Evolutionary conservation across 345 rosid genomes (phyloP).

Genomic region (Physaria fendleri): DNA sequence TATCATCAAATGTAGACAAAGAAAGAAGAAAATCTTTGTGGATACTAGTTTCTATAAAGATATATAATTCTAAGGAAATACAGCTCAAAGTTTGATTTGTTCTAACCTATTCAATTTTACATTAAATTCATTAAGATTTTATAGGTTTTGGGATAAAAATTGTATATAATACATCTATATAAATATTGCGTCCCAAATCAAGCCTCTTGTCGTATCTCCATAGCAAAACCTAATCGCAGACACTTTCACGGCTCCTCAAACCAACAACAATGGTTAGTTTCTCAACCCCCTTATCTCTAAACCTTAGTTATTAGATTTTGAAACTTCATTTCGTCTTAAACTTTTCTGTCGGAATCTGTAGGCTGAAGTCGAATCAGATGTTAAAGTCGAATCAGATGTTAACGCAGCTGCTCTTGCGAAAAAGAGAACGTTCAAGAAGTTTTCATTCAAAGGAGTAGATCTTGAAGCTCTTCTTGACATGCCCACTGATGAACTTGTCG

Average conservation of each 20-base stretch:
- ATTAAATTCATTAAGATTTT: too few species aligned
- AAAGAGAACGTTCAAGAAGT: conserved; percentile 78
- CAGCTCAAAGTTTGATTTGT: too few species aligned
- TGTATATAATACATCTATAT: not conserved
- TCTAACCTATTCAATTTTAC: too few species aligned
- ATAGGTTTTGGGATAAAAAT: too few species aligned
- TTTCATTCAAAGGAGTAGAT: conserved; percentile 62
- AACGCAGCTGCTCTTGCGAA: conserved; percentile 35
- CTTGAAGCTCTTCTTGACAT: conserved; percentile 38
- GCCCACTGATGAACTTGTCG: conserved; percentile 47
- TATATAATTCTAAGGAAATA: too few species aligned
- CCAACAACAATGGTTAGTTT: conserved; percentile 13
- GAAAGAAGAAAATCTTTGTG: too few species aligned
- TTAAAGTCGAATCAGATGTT: conserved; percentile 33
- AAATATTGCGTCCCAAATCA: not conserved
- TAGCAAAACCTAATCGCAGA: conserved; percentile 3
- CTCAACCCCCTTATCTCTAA: not conserved
- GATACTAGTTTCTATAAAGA: too few species aligned
- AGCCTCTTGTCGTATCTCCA: not conserved
- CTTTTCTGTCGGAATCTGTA: not conserved
- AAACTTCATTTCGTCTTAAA: too few species aligned
- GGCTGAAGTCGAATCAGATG: conserved; percentile 38
- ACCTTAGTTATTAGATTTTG: not conserved
- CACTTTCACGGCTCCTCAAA: conserved; percentile 35
- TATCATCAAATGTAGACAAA: too few species aligned